phyloP scores from a whole-genome alignment of 257 asterid genomes.

The Capsicum rhomboideum region DNA sequence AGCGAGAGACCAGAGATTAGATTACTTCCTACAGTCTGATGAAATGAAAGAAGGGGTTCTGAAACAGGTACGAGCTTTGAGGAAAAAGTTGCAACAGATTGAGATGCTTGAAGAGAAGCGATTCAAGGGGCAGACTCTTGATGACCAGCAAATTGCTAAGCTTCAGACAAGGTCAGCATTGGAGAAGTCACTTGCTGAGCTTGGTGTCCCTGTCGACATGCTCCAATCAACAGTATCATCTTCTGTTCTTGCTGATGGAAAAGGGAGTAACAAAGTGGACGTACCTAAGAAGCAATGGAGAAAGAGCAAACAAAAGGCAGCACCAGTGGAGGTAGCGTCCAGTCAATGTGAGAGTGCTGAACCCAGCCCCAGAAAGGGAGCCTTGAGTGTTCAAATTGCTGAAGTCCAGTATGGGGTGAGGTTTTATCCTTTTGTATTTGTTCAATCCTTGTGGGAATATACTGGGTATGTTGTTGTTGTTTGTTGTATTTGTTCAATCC shows the following conservation, averaged over 20 bases:
- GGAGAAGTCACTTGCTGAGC: constrained; percentile 73
- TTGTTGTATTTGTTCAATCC: not conserved
- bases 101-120: constrained; percentile 86
- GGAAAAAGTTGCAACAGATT: constrained; percentile 95
- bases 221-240: constrained; percentile 31
- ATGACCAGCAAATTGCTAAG: constrained; percentile 84
- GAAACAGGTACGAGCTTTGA: constrained; percentile 69
- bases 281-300: constrained; percentile 53
- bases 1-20: constrained; percentile 37
- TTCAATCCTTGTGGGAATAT: not conserved
- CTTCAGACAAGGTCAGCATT: constrained; percentile 51
- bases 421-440: not conserved
- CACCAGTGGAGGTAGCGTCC: constrained; percentile 34
- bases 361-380: constrained; percentile 25
- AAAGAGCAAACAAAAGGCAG: constrained; percentile 54
- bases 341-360: constrained; percentile 28
- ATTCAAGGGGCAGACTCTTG: constrained; percentile 59
- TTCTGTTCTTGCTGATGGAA: constrained; percentile 41
- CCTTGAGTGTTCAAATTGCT: constrained; percentile 27
- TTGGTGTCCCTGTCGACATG: constrained; percentile 59
- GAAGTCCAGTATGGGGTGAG: constrained; percentile 40
- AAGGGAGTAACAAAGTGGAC: constrained; percentile 36
- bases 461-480: too few relatives aligned
- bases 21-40: constrained; percentile 53
- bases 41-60: constrained; percentile 41